Conservation (phyloP, 2,329 filamentous ascomycete species). For the Cladosporium sp. region DNA sequence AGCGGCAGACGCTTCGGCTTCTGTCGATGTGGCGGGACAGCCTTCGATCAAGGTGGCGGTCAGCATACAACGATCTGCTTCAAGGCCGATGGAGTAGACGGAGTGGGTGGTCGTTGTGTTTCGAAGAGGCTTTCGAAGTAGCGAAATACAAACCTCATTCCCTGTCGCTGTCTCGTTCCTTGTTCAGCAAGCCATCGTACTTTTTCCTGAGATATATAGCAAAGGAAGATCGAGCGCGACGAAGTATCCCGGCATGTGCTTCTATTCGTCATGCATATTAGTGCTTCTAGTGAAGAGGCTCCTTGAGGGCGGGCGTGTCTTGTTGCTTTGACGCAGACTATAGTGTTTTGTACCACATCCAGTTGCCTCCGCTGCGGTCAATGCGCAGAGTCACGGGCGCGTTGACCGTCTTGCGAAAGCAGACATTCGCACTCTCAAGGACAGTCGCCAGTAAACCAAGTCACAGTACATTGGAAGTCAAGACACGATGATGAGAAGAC, state of each 20-base stretch:
- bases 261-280: not conserved
- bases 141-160: not conserved
- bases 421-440: not conserved
- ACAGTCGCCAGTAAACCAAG: not conserved
- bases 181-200: not conserved
- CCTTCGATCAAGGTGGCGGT: not conserved
- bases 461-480: not conserved
- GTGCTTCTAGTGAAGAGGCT: no score
- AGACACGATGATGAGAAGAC: not conserved
- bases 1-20: not conserved
- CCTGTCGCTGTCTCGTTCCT: not conserved
- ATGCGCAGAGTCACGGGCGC: not conserved
- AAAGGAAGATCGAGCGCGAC: not conserved
- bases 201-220: not conserved
- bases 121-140: not conserved
- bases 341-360: no score
- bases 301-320: not conserved
- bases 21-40: not conserved
- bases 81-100: not conserved
- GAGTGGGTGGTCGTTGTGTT: not conserved
- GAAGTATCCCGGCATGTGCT: not conserved
- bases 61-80: not conserved
- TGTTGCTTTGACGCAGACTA: not conserved
- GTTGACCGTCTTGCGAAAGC: not conserved
- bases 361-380: not conserved